These are phyloP conservation scores for Trichoderma oligosporum DNA, from an alignment of 2,329 filamentous ascomycete genomes.

Conservation along the genomic window DNA sequence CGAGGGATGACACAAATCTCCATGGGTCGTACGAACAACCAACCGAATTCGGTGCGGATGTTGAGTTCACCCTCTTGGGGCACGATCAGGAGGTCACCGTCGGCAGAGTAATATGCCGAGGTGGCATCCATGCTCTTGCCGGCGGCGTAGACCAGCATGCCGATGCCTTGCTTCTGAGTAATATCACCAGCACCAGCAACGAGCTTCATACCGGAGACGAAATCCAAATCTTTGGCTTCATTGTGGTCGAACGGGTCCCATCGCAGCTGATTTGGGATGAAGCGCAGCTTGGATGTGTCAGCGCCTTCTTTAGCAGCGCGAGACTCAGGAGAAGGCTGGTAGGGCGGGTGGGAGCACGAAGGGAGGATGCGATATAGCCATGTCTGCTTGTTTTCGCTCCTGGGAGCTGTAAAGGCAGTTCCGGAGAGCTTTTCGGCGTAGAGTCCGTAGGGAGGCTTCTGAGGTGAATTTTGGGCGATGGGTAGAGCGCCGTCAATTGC, in stretches of 20 bases:
- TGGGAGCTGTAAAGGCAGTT: constrained; percentile 66
- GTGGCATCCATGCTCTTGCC: constrained; percentile 72
- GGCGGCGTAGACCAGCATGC: constrained; percentile 76
- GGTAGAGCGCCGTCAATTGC: constrained; percentile 71
- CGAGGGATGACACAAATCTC: constrained; percentile 75
- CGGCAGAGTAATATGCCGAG: constrained; percentile 78
- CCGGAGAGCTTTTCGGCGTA: constrained; percentile 79
- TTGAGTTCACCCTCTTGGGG: constrained; percentile 70
- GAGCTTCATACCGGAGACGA: constrained; percentile 59
- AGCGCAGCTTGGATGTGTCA: constrained; percentile 31
- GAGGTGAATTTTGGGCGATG: constrained; percentile 73
- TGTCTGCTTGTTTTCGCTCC: constrained; percentile 65
- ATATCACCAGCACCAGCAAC: constrained; percentile 77
- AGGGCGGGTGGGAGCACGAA: constrained; percentile 58
- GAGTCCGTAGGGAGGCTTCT: constrained; percentile 72
- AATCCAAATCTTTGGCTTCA: constrained; percentile 47
- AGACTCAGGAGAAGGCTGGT: constrained; percentile 41
- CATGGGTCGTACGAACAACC: constrained; percentile 69
- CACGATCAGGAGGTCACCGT: constrained; percentile 75
- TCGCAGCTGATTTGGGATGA: constrained; percentile 70
- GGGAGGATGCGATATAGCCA: constrained; percentile 71
- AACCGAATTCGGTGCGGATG: constrained; percentile 73
- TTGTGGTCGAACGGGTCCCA: constrained; percentile 80
- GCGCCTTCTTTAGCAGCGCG: constrained; percentile 24
- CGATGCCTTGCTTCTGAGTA: constrained; percentile 72